A percentile compares a stretch with the other conserved stretches of the same genome.
These are phyloP conservation scores for Tricladium varicosporioides DNA, from an alignment of 2,329 filamentous ascomycete species.

Conservation along the genomic window DNA sequence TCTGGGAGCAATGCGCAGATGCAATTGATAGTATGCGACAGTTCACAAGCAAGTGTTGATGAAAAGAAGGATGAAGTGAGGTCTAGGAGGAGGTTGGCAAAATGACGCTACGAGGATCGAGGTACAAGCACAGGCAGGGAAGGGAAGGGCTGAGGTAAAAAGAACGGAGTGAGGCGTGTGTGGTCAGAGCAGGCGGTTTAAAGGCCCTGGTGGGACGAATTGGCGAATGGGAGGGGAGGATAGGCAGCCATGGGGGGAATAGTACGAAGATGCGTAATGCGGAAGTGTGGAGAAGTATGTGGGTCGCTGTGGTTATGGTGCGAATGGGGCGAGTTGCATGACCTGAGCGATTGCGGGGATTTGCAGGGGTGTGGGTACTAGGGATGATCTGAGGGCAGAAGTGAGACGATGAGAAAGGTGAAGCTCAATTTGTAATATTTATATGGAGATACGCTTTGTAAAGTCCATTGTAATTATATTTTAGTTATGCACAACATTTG, in stretches of 20 bases:
- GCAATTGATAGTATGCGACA: conserved; percentile 28
- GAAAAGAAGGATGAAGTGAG: conserved; percentile 7
- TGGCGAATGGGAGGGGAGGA: background rate
- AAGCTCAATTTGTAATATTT: too few species aligned
- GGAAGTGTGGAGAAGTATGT: too few species aligned
- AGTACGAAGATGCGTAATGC: too few species aligned
- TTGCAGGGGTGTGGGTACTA: too few species aligned
- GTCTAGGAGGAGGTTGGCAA: conserved; percentile 14
- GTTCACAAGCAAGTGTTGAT: conserved; percentile 4
- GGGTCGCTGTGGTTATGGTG: too few species aligned
- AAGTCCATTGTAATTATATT: too few species aligned
- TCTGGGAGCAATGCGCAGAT: conserved; percentile 13
- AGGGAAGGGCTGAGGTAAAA: conserved; percentile 3
- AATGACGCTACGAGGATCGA: conserved; percentile 15
- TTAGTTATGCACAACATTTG: too few species aligned
- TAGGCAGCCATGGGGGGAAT: background rate
- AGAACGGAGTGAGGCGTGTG: conserved; percentile 1
- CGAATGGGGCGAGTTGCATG: too few species aligned
- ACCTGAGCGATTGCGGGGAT: too few species aligned
- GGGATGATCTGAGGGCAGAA: too few species aligned
- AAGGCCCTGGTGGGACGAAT: background rate
- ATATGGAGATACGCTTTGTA: too few species aligned
- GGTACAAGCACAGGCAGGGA: conserved; percentile 7
- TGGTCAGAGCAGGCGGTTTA: background rate
- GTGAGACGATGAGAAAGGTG: too few species aligned